Conservation (phyloP, 2,329 filamentous ascomycete genomes). For the Arthrobotrys sphaeroides region DNA sequence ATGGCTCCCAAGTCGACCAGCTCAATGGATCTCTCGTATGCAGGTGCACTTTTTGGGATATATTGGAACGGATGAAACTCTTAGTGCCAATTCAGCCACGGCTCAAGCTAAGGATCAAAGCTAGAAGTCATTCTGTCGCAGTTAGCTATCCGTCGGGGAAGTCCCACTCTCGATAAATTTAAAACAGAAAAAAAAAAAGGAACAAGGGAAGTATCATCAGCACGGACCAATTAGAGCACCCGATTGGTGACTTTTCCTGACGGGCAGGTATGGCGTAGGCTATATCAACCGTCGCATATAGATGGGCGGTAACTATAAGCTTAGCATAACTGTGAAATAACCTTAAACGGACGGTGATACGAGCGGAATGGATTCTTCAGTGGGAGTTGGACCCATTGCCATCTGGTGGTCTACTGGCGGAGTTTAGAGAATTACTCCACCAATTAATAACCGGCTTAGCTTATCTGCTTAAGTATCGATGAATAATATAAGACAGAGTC, state of each 20-base stretch:
- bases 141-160: not conserved
- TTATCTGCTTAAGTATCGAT: not conserved
- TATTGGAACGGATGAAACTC: not conserved
- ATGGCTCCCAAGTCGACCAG: not conserved
- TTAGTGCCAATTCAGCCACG: conserved; percentile 31
- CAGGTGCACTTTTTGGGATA: conserved; percentile 42
- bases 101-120: not conserved
- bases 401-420: too few species aligned
- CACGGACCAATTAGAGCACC: conserved; percentile 19
- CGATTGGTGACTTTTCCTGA: not conserved
- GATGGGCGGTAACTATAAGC: not conserved
- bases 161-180: not conserved
- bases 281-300: conserved; percentile 48
- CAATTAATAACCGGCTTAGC: too few species aligned
- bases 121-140: too few species aligned
- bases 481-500: not conserved
- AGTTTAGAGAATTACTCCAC: not conserved
- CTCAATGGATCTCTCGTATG: conserved; percentile 27
- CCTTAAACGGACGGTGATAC: conserved; percentile 45
- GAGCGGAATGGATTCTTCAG: not conserved
- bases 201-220: too few species aligned
- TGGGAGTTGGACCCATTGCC: too few species aligned
- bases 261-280: conserved; percentile 33
- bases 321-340: not conserved
- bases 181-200: not conserved